Percentiles rank a stretch among this genome's conserved stretches.
Conservation (phyloP, 2,329 filamentous ascomycete species). For the Salinomyces thailandicus region DNA sequence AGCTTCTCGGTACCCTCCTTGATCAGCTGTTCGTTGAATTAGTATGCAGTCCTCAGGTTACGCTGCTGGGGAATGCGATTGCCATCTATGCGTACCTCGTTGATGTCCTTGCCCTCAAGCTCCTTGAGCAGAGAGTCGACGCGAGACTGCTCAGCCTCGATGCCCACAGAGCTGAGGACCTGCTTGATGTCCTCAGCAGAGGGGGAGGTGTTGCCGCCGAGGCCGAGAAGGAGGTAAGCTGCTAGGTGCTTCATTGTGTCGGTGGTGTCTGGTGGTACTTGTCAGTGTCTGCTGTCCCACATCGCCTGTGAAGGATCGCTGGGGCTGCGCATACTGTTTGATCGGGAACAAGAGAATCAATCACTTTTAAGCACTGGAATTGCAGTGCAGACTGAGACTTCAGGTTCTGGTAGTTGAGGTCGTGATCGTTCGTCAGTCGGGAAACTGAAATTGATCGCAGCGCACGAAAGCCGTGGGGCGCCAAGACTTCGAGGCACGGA, state of each 20-base stretch:
- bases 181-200: conserved; percentile 75
- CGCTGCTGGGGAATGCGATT: conserved; percentile 4
- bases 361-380: conserved; percentile 90
- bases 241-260: conserved; percentile 99
- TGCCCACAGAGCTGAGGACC: conserved; percentile 87
- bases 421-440: background rate
- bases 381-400: conserved; percentile 98
- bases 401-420: conserved; percentile 57
- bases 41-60: background rate
- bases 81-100: conserved; percentile 57
- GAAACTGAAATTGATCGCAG: background rate
- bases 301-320: background rate
- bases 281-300: conserved; percentile 5
- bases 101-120: conserved; percentile 84
- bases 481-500: background rate
- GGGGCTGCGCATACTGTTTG: conserved; percentile 12
- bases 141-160: conserved; percentile 84
- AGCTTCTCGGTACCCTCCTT: conserved; percentile 83
- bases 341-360: conserved; percentile 81
- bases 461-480: background rate
- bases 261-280: conserved; percentile 12
- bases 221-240: conserved; percentile 92
- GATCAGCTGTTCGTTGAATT: conserved; percentile 58
- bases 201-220: conserved; percentile 85
- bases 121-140: conserved; percentile 78